Evolutionary conservation across 345 rosid species (phyloP), one percentile per base, ranked within the genome.

Genomic region (Psidium friedrichsthalianum): DNA sequence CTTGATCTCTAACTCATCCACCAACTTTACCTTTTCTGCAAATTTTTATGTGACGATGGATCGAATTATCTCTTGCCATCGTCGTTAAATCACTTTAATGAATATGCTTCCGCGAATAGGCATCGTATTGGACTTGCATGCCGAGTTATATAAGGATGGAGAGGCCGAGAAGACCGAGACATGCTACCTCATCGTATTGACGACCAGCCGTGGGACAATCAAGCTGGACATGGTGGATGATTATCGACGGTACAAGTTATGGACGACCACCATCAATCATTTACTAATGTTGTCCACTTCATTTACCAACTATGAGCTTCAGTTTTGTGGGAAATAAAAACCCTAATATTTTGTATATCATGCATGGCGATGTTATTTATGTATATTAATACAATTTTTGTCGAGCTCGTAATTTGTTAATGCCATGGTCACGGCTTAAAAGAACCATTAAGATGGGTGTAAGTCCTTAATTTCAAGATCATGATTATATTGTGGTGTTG

Each of bases 211-310:
- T 51, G 99, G 98, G 83, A 87, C 89, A 27, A 89, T 93, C 21
- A 97, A 97, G 87, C 89, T 97, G 44, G 98, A 97, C 94, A 93
- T 95, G 96, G 94, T 88, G 3, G 98, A 93, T 74, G 96, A 97
- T 89, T 90, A 90, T 87, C 86, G 84, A 91, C 92, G 86, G 21
- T 97, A 94, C 90, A 93, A 90, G 90, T 92, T 85, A 52, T 95
- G 98, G 99, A 93, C 96, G 21, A 84, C 91, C 5, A 88, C 98
- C 54, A 92, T 95, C 86, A 90, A 90, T 84, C 95, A 90, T 83
- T 89, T 97, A 95, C 96, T 97, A 80, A 86, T 87, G 87, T 90
- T 93, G 85, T 95, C 96, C 69, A 64, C 93, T 89, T 92, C 97
- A 61, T 85, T 85, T 56, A 51, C 90, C 83, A 94, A 93, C 42